Evolutionary conservation across 768 basidiomycete genomes (phyloP).

Genomic region (Amanita brunnescens): DNA sequence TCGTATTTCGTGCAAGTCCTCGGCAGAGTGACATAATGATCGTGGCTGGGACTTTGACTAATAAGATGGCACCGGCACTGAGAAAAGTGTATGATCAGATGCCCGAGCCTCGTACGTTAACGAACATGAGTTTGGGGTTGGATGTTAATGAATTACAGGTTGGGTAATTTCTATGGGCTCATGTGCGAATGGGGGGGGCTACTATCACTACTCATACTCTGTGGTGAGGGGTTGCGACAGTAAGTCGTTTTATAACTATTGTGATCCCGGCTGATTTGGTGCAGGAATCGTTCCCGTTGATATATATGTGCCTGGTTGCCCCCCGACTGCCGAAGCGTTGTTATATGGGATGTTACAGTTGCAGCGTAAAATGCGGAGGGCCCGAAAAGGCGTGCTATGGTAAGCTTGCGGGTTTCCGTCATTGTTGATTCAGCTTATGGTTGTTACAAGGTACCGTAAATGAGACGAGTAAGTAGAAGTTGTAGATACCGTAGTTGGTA

Average conservation of each 20-base stretch:
- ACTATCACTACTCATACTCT: conserved; percentile 98
- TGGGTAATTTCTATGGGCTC: conserved; percentile 99
- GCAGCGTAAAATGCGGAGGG: too few species aligned
- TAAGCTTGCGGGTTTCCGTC: too few species aligned
- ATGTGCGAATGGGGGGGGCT: conserved; percentile 98
- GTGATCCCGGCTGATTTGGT: conserved; percentile 11
- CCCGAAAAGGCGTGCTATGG: too few species aligned
- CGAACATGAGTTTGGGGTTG: not conserved
- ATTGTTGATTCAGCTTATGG: too few species aligned
- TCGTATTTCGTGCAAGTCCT: conserved; percentile 98
- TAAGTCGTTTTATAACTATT: conserved; percentile 30
- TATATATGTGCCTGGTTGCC: conserved; percentile 96
- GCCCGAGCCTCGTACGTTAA: conserved; percentile 82
- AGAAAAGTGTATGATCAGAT: conserved; percentile 96
- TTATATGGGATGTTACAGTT: too few species aligned
- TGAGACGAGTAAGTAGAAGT: conserved; percentile 50
- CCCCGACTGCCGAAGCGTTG: conserved; percentile 90
- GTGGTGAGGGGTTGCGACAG: conserved; percentile 98
- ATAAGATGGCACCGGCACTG: conserved; percentile 99
- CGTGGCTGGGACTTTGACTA: conserved; percentile 96
- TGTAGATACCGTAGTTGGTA: too few species aligned
- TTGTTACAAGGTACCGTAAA: too few species aligned
- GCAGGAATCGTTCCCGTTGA: conserved; percentile 95
- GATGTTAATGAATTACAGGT: conserved; percentile 33
- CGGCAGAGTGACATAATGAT: conserved; percentile 99